Evolutionary conservation across 108 stramenopile species (phyloP).

Genomic region (Craspedostauros australis): DNA sequence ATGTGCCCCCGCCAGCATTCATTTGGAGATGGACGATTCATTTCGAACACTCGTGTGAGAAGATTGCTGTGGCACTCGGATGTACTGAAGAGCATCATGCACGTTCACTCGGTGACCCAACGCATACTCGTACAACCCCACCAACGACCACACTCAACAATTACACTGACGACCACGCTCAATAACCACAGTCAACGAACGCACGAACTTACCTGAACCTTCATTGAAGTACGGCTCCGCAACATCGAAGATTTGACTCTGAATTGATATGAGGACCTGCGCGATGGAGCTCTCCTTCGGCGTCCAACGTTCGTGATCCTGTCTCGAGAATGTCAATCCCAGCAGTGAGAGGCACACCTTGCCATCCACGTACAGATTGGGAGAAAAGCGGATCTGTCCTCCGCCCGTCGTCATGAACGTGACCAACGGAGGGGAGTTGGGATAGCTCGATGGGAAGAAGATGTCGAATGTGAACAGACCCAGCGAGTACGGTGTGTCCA

Average conservation of each 20-base stretch:
- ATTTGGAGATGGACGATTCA: no score
- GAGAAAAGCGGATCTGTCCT: conserved; percentile 72
- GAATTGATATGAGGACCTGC: conserved; percentile 78
- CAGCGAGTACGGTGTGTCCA: conserved; percentile 57
- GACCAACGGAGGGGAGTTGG: conserved; percentile 59
- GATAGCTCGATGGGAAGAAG: conserved; percentile 71
- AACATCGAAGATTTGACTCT: conserved; percentile 74
- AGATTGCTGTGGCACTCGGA: no score
- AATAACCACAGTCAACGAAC: no score
- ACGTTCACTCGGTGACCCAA: no score
- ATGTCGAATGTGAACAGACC: conserved; percentile 75
- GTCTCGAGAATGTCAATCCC: no score
- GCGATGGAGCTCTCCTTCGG: conserved; percentile 54
- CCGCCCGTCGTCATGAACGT: conserved; percentile 75
- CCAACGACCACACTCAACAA: no score
- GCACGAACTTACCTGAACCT: no score
- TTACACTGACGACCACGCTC: no score
- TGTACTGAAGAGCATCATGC: no score
- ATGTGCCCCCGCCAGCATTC: no score
- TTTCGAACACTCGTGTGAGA: conserved; percentile 27
- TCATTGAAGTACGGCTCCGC: conserved; percentile 84
- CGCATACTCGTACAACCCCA: no score
- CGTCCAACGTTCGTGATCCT: conserved; percentile 66
- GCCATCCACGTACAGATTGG: conserved; percentile 81
- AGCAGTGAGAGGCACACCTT: conserved; percentile 64